Base-by-base conservation (phyloP, 345 rosid species). In the Murraya koenigii region DNA sequence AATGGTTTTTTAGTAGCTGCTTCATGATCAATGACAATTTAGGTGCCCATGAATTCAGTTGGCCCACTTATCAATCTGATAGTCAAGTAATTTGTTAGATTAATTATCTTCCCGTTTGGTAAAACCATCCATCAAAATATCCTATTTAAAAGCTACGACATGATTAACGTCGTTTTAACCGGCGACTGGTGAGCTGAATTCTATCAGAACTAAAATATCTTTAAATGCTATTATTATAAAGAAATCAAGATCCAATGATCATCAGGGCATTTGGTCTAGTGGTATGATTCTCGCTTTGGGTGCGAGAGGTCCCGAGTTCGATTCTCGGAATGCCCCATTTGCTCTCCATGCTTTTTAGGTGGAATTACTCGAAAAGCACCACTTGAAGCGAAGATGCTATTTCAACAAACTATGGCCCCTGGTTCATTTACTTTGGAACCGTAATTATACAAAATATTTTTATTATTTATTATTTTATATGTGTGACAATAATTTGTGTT, bases 261-360 rank as follows among this genome's bases (percentile, higher is more conserved):
- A 64, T 10, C 0, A 11, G 86, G 93, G 90, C 90, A 88, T 87
- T 88, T 90, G 90, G 94, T 90, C 87, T 87, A 90, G 94, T 91
- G 93, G 94, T 87, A 90, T 88, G 93, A 89, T 91, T 90, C 94
- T 93, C 81, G 89, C 92, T 93, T 89, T 85, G 92, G 94, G 93
- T 88, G 94, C 86, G 86, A 94, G 91, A 89, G 89, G 89, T 92
- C 93, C 87, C 79, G 85, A 91, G 90, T 89, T 86, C 72, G 79
- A 84, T 90, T 91, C 92, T 87, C 89, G 81, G 88, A 90, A 90
- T 83, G 89, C 87, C 94, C 89, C 90, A 52, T 17, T 17, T 41
- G 4, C 10, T 5, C 0, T 3, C 0, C 1, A 0, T 13, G 5
- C 17, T 11, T 44, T 44, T 44, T 44, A 44, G 7, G 38, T 35